phyloP scores from a whole-genome alignment of 148 eudicot species.

The Rhododendron williamsianum region DNA sequence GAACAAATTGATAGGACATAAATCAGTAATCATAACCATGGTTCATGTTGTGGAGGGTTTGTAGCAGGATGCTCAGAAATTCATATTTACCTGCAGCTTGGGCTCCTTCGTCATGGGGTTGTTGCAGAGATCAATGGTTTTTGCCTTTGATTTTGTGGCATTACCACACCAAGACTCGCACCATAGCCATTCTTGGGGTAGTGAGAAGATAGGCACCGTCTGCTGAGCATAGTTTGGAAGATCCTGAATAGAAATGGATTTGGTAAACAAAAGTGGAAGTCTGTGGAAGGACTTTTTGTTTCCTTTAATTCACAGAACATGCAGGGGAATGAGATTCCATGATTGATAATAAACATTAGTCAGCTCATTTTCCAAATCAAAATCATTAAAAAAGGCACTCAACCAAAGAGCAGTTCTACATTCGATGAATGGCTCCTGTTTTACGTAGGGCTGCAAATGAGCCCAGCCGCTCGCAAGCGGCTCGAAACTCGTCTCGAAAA shows the following conservation, averaged over 20 bases:
- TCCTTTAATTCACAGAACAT: neutral
- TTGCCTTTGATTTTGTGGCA: slow-evolving; percentile 80
- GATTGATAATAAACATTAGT: neutral
- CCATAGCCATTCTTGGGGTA: slow-evolving; percentile 99
- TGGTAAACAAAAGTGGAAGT: neutral
- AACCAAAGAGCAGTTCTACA: neutral
- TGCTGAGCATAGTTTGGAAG: slow-evolving; percentile 99
- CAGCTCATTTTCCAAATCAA: neutral
- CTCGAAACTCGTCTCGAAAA: neutral
- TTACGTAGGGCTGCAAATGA: neutral
- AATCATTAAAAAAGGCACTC: neutral
- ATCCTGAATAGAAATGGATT: slow-evolving; percentile 46
- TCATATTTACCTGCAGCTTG: slow-evolving; percentile 69
- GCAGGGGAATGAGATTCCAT: neutral
- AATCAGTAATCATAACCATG: neutral
- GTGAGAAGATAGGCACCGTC: slow-evolving; percentile 88
- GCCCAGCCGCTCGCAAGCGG: neutral
- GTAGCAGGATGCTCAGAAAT: neutral
- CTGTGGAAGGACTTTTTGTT: neutral
- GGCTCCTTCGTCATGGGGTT: slow-evolving; percentile 99
- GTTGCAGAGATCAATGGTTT: slow-evolving; percentile 94
- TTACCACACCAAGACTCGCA: slow-evolving; percentile 99
- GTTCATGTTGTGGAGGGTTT: neutral
- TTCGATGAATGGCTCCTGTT: neutral
- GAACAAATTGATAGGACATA: neutral